These are phyloP conservation scores for Macrolepiota albuminosa DNA, from an alignment of 768 basidiomycete genomes.

Conservation along the genomic window DNA sequence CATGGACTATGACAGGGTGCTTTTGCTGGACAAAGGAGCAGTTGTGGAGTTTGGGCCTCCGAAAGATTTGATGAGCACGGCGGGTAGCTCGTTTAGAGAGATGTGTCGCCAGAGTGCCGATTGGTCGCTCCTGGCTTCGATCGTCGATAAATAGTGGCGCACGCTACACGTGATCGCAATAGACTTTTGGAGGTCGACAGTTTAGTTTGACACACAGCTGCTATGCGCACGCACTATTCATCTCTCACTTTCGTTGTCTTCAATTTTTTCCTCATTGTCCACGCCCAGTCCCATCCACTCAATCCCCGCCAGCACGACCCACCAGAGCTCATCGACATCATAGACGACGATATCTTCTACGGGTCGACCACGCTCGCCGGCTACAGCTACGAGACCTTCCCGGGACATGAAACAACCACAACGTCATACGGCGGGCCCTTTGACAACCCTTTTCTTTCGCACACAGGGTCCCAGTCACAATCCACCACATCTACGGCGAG, in stretches of 20 bases:
- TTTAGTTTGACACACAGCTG: neutral
- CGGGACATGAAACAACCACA: slow-evolving; percentile 1
- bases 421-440: slow-evolving; percentile 10
- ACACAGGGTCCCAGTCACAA: slow-evolving; percentile 4
- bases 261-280: slow-evolving; percentile 7
- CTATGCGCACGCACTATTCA: slow-evolving; percentile 9
- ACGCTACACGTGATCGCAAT: slow-evolving; percentile 12
- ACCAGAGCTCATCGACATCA: slow-evolving; percentile 9
- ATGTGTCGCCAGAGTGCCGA: slow-evolving; percentile 65
- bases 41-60: slow-evolving; percentile 79
- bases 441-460: slow-evolving; percentile 1
- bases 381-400: slow-evolving; percentile 6
- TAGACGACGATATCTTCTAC: slow-evolving; percentile 12
- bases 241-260: slow-evolving; percentile 3
- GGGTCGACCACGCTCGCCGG: slow-evolving; percentile 1
- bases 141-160: slow-evolving; percentile 10
- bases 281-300: slow-evolving; percentile 14
- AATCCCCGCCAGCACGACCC: neutral
- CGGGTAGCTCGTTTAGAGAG: slow-evolving; percentile 57
- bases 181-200: neutral
- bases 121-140: slow-evolving; percentile 36
- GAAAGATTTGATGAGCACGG: slow-evolving; percentile 41
- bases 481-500: slow-evolving; percentile 2
- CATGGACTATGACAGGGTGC: slow-evolving; percentile 68
- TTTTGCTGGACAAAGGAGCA: slow-evolving; percentile 69